phyloP scores from a whole-genome alignment of 306 rosid species.

The Oxytropis ochrocephala region DNA sequence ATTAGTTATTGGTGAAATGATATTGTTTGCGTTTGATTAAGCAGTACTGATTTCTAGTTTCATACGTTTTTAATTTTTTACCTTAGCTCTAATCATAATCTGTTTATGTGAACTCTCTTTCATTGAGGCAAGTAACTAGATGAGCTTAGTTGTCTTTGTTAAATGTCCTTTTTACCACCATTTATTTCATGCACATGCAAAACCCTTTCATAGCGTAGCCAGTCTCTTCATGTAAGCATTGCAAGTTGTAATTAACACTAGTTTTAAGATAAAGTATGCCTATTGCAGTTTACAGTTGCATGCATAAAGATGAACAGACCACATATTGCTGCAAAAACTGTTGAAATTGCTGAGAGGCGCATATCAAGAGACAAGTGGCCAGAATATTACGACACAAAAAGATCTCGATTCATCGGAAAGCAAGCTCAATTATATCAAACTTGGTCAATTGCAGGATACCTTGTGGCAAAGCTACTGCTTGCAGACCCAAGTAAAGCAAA shows the following conservation, averaged over 20 bases:
- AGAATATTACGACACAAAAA: slow-evolving; percentile 71
- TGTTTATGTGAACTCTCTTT: background rate
- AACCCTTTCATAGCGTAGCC: background rate
- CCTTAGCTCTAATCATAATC: background rate
- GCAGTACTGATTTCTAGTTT: background rate
- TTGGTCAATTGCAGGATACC: slow-evolving; percentile 85
- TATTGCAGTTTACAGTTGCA: slow-evolving; percentile 75
- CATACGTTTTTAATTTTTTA: background rate
- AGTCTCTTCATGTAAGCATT: slow-evolving; percentile 12
- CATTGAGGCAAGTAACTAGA: background rate
- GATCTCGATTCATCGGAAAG: slow-evolving; percentile 63
- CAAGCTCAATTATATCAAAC: slow-evolving; percentile 67
- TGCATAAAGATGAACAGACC: slow-evolving; percentile 84
- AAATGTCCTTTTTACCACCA: background rate
- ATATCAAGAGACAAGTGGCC: slow-evolving; percentile 79
- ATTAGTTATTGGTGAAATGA: background rate
- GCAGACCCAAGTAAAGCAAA: slow-evolving; percentile 69
- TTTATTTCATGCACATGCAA: background rate
- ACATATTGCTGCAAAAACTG: slow-evolving; percentile 63
- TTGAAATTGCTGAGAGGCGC: slow-evolving; percentile 56
- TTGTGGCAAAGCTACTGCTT: slow-evolving; percentile 60
- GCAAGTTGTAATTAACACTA: background rate
- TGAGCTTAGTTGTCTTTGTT: background rate
- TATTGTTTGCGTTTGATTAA: background rate
- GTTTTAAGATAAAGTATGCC: slow-evolving; percentile 1